These are phyloP conservation scores for Glomus cerebriforme DNA, from an alignment of 192 early-diverging fungal genomes.

Conservation along the genomic window DNA sequence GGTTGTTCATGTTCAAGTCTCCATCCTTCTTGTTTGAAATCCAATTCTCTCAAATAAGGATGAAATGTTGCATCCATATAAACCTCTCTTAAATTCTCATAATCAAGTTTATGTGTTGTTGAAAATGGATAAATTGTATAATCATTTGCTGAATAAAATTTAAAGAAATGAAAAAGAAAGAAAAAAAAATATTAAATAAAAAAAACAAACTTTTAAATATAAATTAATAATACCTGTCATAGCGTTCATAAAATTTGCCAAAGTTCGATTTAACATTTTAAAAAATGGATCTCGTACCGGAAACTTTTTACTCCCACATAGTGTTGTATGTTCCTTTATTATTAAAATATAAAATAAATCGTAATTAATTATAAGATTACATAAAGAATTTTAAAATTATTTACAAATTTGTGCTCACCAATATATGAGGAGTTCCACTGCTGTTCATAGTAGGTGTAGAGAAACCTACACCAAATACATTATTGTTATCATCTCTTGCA, in stretches of 20 bases:
- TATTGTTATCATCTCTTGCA: constrained; percentile 83
- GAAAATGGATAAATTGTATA: constrained; percentile 94
- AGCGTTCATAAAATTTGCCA: constrained; percentile 98
- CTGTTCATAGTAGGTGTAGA: constrained; percentile 79
- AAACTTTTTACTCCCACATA: constrained; percentile 84
- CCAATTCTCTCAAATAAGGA: constrained; percentile 75
- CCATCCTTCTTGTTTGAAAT: constrained; percentile 97
- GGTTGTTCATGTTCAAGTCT: constrained; percentile 80
- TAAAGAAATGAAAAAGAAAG: neutral
- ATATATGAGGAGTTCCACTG: constrained; percentile 91
- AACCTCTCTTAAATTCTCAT: constrained; percentile 83
- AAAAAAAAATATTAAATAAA: neutral
- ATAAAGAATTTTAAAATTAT: neutral
- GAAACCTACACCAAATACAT: constrained; percentile 94
- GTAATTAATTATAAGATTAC: neutral
- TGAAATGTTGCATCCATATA: constrained; percentile 91
- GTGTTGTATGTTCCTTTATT: constrained; percentile 81
- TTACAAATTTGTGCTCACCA: constrained; percentile 41
- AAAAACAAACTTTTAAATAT: too few relatives aligned
- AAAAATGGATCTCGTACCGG: constrained; percentile 99
- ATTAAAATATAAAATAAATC: neutral
- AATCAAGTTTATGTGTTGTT: constrained; percentile 87
- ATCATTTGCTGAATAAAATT: constrained; percentile 61
- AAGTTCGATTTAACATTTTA: constrained; percentile 94
- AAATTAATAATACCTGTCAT: constrained; percentile 65